Evolutionary conservation across 148 eudicot genomes (phyloP), one percentile per base, ranked within the genome.

Genomic region (Fagopyrum esculentum): DNA sequence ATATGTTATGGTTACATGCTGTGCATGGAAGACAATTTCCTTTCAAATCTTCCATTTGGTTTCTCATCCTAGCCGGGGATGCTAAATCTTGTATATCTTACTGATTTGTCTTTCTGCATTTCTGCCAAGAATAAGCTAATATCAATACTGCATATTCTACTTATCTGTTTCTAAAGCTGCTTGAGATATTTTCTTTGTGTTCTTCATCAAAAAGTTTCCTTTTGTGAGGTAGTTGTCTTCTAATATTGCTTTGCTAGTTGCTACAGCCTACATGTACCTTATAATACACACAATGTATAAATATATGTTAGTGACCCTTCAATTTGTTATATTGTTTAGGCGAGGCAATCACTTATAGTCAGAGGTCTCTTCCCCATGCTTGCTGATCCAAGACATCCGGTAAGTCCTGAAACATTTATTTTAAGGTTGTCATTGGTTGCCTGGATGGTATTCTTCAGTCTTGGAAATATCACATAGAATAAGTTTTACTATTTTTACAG

Each of bases 301-400:
- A 63, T 63, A 29, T 30, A 30, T 29, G 35, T 29, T 44, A 19
- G 51, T 45, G 6, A 45, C 45, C 13, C 4, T 26, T 19, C 16
- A 26, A 19, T 72, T 51, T 50, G 77, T 72, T 59, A 12, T 78
- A 56, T 66, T 85, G 71, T 15, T 74, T 83, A 94, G 98, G 97
- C 98, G 15, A 87, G 98, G 80, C 98, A 94, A 77, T 94, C 98
- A 17, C 84, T 94, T 72, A 81, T 94, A 55, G 93, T 91, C 55
- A 84, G 97, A 85, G 97, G 97, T 30, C 98, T 94, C 54, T 94
- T 94, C 83, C 98, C 97, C 74, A 87, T 94, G 93, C 98, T 94
- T 76, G 98, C 98, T 71, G 98, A 94, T 87, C 97, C 98, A 74
- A 85, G 97, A 57, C 98, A 94, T 76, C 93, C 97, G 6, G 98